phyloP scores from a whole-genome alignment of 129 eudicot species.

The Solidago caesia region DNA sequence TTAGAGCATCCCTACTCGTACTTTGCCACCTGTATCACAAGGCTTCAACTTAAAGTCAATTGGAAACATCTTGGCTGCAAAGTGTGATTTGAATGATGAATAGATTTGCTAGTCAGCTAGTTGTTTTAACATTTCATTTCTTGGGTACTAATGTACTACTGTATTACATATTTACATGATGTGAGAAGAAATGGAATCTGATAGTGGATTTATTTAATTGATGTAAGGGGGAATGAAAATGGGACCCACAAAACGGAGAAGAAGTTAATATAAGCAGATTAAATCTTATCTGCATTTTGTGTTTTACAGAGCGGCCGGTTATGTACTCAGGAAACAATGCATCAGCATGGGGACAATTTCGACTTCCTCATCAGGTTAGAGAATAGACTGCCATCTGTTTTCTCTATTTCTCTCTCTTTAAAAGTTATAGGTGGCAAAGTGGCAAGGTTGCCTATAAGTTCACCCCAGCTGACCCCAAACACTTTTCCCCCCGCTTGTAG shows the following conservation, averaged over 20 bases:
- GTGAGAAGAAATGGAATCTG: background rate
- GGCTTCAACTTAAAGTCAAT: too few relatives aligned
- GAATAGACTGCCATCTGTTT: background rate
- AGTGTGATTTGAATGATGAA: background rate
- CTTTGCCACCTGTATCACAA: too few relatives aligned
- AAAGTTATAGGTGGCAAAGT: too few relatives aligned
- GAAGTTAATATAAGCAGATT: background rate
- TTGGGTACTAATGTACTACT: background rate
- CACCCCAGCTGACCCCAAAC: too few relatives aligned
- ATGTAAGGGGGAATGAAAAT: background rate
- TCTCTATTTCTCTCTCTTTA: background rate
- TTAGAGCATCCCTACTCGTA: too few relatives aligned
- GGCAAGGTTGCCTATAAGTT: too few relatives aligned
- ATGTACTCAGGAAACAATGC: slow-evolving; percentile 62
- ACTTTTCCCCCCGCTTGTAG: too few relatives aligned
- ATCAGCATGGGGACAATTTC: slow-evolving; percentile 74
- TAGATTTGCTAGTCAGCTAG: slow-evolving; percentile 4
- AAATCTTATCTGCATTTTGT: background rate
- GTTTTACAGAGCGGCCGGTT: slow-evolving; percentile 68
- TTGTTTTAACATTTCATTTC: background rate
- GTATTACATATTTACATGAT: background rate
- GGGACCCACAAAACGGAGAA: background rate
- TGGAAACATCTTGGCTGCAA: background rate
- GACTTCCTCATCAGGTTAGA: slow-evolving; percentile 86
- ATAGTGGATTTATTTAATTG: background rate